Evolutionary conservation across 2,329 filamentous ascomycete genomes (phyloP).

Genomic region (Aspergillus sp.): DNA sequence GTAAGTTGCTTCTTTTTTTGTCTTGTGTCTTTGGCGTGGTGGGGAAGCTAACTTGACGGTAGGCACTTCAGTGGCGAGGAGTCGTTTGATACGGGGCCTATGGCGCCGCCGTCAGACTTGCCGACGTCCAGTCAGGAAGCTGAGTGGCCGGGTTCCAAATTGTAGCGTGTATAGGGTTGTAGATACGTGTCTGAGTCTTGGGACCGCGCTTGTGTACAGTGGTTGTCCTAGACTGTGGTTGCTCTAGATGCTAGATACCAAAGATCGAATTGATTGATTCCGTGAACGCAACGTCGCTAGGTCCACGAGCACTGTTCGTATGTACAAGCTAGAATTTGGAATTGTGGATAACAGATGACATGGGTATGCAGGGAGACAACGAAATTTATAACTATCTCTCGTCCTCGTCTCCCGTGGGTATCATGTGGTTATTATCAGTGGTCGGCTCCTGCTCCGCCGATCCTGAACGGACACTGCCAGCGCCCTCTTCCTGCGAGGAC

Average conservation of each 20-base stretch:
- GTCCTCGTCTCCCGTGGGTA: slow-evolving; percentile 13
- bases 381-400: neutral
- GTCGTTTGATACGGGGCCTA: slow-evolving; percentile 40
- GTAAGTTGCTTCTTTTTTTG: slow-evolving; percentile 50
- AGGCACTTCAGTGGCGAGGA: slow-evolving; percentile 49
- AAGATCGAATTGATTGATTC: neutral
- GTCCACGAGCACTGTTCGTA: no score
- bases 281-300: no score
- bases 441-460: neutral
- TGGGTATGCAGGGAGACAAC: neutral
- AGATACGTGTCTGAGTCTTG: no score
- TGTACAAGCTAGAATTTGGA: no score
- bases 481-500: slow-evolving; percentile 10
- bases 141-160: slow-evolving; percentile 3
- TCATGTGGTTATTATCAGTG: slow-evolving; percentile 3
- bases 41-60: neutral
- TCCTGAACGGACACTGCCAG: slow-evolving; percentile 3
- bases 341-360: neutral
- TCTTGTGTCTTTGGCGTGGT: slow-evolving; percentile 1
- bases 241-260: neutral
- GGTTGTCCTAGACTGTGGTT: neutral
- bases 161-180: neutral
- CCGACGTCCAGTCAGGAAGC: slow-evolving; percentile 5
- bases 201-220: no score
- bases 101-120: slow-evolving; percentile 22